phyloP scores from a whole-genome alignment of 2,329 filamentous ascomycete species.

The Parastagonospora nodorum region DNA sequence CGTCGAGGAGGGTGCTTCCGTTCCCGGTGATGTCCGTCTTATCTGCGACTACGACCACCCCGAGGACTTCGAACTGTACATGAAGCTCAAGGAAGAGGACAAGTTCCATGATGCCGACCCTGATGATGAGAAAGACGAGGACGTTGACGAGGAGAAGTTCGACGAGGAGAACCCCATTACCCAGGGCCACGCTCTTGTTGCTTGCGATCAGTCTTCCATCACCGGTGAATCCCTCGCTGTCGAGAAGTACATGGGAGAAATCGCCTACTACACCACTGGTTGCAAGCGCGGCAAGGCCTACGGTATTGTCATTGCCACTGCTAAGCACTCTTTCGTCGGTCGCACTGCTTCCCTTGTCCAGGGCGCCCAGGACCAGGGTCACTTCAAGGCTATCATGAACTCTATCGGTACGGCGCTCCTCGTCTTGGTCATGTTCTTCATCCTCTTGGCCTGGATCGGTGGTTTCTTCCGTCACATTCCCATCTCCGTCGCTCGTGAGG shows the following conservation, averaged over 20 bases:
- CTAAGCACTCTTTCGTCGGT: conserved; percentile 76
- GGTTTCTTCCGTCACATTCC: conserved; percentile 75
- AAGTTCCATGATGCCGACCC: conserved; percentile 62
- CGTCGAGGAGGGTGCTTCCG: conserved; percentile 72
- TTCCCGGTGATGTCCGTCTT: conserved; percentile 71
- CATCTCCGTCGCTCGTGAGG: conserved; percentile 63
- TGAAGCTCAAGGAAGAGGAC: conserved; percentile 63
- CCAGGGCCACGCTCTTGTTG: conserved; percentile 69
- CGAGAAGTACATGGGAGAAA: conserved; percentile 78
- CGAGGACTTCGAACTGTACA: conserved; percentile 70
- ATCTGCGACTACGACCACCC: conserved; percentile 75
- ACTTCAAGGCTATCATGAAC: conserved; percentile 77
- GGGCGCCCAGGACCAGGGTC: conserved; percentile 73
- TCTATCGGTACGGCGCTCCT: conserved; percentile 75
- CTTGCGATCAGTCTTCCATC: conserved; percentile 79
- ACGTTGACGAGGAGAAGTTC: conserved; percentile 61
- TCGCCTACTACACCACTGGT: conserved; percentile 78
- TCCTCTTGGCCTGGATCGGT: conserved; percentile 75
- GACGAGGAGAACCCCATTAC: conserved; percentile 60
- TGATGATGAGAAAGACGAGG: conserved; percentile 64
- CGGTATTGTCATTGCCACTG: conserved; percentile 69
- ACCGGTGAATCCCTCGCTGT: conserved; percentile 81
- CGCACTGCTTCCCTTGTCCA: conserved; percentile 75
- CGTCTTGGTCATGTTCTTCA: conserved; percentile 78
- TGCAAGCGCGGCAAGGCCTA: conserved; percentile 82